Base-by-base conservation (phyloP, 352 stramenopile species). In the Phytophthora podocarpi region DNA sequence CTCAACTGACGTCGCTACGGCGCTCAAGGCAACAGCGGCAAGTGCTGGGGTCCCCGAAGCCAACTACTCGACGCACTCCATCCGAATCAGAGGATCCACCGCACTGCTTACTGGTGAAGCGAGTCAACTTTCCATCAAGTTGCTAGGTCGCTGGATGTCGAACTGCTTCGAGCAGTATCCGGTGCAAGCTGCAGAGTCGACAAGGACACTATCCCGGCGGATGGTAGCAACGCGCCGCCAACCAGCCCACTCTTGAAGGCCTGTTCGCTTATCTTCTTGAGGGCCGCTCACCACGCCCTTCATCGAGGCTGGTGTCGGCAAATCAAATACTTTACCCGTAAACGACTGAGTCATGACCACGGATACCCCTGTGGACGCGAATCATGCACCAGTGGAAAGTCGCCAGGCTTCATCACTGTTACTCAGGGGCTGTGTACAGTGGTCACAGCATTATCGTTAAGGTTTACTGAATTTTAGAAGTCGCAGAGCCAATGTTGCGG, bases 121-220 rank as follows among this genome's bases (percentile, higher is more conserved):
- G 12, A 36, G 37, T 26, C 26, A 31, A 9, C 23, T 61, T 2
- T 35, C 32, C 15, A 52, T 53, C 31, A 61, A 61, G 23, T 15
- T 53, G 2, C 23, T 61, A 0, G 39, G 52, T 20, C 50, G 50
- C 3, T 58, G 50, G 50, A 2, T 49, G 4, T 58, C 50, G 1
- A 41, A 58, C n/a, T 58, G 50, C 27, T 58, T 34, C 26, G 50
- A 58, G 18, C 26, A 49, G 12, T 58, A 58, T 20, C 50, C 50
- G 13, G 11, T 15, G n/a, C 36, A 41, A 21, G 27, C 50, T 3
- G 36, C 37, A 31, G 45, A 40, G 18, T 53, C 45, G 7, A 53
- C 20, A 9, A 23, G 28, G 20, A 35, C 24, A 2, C 24, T 41
- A 15, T 53, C 45, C 1, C 28, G 18, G 6, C 45, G 45, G 20